phyloP scores from a whole-genome alignment of 2,329 filamentous ascomycete genomes.

The Cytospora piceae region DNA sequence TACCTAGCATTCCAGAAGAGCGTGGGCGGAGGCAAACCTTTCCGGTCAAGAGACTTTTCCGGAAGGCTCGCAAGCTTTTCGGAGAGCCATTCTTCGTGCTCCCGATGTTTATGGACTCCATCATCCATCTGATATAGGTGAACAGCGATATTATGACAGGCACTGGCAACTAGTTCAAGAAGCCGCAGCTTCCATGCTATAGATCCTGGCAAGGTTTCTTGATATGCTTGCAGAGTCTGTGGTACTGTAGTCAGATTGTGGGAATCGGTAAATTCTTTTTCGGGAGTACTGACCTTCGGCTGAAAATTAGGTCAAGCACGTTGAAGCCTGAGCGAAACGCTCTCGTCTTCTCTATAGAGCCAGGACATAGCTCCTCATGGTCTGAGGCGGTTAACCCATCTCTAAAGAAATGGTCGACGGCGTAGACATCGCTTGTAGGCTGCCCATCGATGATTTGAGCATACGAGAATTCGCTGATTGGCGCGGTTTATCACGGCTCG shows the following conservation, averaged over 20 bases:
- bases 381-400: neutral
- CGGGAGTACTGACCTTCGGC: neutral
- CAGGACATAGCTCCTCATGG: neutral
- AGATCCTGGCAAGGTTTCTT: neutral
- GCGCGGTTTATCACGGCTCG: neutral
- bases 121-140: constrained; percentile 6
- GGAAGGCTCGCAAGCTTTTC: constrained; percentile 1
- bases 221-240: constrained; percentile 10
- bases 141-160: constrained; percentile 9
- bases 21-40: neutral
- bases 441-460: constrained; percentile 7
- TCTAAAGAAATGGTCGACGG: neutral
- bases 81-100: constrained; percentile 1
- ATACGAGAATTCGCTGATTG: neutral
- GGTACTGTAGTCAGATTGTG: neutral
- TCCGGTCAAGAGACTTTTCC: constrained; percentile 5
- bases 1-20: neutral
- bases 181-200: constrained; percentile 4
- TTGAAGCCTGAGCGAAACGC: neutral
- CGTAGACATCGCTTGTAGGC: neutral
- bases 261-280: neutral
- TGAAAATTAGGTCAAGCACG: neutral
- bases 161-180: constrained; percentile 1
- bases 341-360: constrained; percentile 1
- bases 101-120: constrained; percentile 6